phyloP scores from a whole-genome alignment of 495 filamentous ascomycete genomes.

The Penicillium bialowiezense region DNA sequence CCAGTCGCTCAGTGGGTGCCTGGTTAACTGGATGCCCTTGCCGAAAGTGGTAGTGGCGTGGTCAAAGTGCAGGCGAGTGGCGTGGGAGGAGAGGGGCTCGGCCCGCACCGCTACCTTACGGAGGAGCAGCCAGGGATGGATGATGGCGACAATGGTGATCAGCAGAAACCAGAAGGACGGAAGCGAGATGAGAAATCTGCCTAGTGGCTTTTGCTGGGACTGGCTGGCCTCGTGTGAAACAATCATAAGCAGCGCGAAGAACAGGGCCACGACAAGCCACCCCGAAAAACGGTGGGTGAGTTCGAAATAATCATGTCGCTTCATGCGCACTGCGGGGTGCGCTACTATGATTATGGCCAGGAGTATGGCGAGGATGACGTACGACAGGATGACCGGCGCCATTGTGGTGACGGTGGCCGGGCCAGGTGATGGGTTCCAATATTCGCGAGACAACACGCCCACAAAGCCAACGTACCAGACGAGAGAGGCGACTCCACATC shows the following conservation, averaged over 20 bases:
- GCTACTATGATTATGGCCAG: slow-evolving; percentile 43
- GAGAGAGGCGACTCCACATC: slow-evolving; percentile 63
- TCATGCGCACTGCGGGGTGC: slow-evolving; percentile 42
- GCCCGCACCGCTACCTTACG: slow-evolving; percentile 54
- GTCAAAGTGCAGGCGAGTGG: slow-evolving; percentile 67
- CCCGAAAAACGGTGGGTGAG: slow-evolving; percentile 54
- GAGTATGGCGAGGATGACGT: slow-evolving; percentile 40
- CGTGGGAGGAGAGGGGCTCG: slow-evolving; percentile 66
- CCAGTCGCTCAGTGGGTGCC: slow-evolving; percentile 67
- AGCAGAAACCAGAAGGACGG: slow-evolving; percentile 46
- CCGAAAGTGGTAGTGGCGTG: slow-evolving; percentile 48
- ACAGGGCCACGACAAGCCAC: slow-evolving; percentile 51
- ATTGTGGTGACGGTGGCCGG: slow-evolving; percentile 22
- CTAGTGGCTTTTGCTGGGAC: slow-evolving; percentile 23
- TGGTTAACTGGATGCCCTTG: slow-evolving; percentile 47
- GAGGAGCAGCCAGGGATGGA: slow-evolving; percentile 43
- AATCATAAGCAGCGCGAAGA: slow-evolving; percentile 37
- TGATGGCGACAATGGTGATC: slow-evolving; percentile 33
- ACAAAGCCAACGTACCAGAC: slow-evolving; percentile 68
- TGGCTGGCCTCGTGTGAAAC: slow-evolving; percentile 34
- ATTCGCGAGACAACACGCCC: slow-evolving; percentile 47
- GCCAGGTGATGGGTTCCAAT: slow-evolving; percentile 24
- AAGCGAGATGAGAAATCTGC: slow-evolving; percentile 33
- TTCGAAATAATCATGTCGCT: slow-evolving; percentile 55
- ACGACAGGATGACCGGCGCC: slow-evolving; percentile 34